Base-by-base conservation (phyloP, 805 yeast genomes). In the Vanderwaltozyma yarrowii region DNA sequence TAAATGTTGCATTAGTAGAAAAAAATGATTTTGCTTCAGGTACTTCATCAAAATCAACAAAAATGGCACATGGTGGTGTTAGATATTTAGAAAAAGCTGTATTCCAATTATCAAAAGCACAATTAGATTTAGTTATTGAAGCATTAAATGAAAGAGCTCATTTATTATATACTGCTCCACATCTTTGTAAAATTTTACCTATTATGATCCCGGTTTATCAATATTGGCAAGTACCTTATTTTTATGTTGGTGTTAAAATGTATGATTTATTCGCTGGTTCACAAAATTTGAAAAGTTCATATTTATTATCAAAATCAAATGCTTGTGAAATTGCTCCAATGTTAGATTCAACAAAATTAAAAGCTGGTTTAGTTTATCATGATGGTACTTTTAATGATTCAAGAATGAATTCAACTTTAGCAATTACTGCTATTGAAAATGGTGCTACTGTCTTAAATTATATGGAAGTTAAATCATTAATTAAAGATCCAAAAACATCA, bases 21-120 rank as follows among this genome's bases (percentile, higher is more conserved):
- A 80, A 80, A 56, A 77, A 76, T 46, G 97, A 88, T 66, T 88
- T 82, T 56, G 95, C 95, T 7, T 71, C 86, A 9, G 96, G 95
- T 30, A 89, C 96, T 13, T 82, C 94, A 8, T 86, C 96, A 26
- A 83, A 87, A 54, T 83, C 95, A 13, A 88, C 97, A 35, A 88
- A 88, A 66, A 83, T 88, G 78, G 95, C 95, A 32, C 97, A 88
- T 58, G 97, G 97, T 48, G 97, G 97, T 60, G 96, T 88, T 31
- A 72, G 97, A 54, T 88, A 88, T 62, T 72, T 88, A 54, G 97
- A 88, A 61, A 88, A 88, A 67, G 96, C 96, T 29, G 76, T 88
- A 52, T 86, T 86, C 74, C 87, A 86, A 65, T 71, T 88, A 37
- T 87, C 94, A 41, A 86, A 84, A 62, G 89, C 79, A 43, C 97